These are phyloP conservation scores for Inga oerstediana DNA, from an alignment of 306 rosid species.

Conservation along the genomic window DNA sequence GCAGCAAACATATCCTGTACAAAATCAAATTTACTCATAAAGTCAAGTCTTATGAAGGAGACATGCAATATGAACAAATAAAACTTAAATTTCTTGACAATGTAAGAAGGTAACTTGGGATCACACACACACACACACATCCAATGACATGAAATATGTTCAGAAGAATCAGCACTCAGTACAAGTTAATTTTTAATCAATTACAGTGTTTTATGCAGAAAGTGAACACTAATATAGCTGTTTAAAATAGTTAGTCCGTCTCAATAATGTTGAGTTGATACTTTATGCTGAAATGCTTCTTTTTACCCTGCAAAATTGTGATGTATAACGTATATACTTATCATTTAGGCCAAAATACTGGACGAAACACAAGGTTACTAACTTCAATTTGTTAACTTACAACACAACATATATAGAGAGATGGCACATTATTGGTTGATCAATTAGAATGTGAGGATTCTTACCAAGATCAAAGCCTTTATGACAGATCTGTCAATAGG, in stretches of 20 bases:
- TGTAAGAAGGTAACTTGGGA: neutral
- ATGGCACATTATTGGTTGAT: no score
- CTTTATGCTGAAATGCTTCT: neutral
- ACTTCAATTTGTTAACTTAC: neutral
- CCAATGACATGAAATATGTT: neutral
- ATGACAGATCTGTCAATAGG: conserved; percentile 44
- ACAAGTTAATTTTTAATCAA: neutral
- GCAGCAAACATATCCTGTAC: conserved; percentile 32
- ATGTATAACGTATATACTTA: no score
- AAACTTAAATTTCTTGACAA: neutral
- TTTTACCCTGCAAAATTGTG: no score
- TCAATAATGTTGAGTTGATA: no score
- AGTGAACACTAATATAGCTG: neutral
- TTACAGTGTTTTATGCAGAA: neutral
- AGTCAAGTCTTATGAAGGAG: neutral
- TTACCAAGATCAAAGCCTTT: conserved; percentile 59
- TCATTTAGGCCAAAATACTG: neutral
- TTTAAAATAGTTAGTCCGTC: no score
- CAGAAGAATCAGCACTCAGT: neutral
- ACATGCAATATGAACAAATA: no score
- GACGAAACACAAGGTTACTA: no score
- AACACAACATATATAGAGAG: neutral
- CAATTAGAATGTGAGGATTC: neutral
- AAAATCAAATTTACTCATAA: neutral
- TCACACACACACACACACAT: no score